Evolutionary conservation across 1,284 basidiomycete genomes (phyloP).

Genomic region (Athelia sp.): DNA sequence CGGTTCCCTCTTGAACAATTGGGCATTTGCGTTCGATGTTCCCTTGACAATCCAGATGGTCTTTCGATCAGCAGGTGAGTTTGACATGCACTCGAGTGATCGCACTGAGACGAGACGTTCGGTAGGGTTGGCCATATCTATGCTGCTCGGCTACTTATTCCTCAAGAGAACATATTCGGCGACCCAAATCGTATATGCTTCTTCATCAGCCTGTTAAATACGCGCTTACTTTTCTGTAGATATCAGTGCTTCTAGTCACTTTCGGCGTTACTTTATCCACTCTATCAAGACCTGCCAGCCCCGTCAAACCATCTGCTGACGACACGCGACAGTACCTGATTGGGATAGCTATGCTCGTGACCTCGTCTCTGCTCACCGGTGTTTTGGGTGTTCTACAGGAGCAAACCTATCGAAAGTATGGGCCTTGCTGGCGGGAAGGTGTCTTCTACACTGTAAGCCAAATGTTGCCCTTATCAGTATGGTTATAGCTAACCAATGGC

Average conservation of each 20-base stretch:
- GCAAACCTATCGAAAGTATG: slow-evolving; percentile 66
- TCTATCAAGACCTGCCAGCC: slow-evolving; percentile 49
- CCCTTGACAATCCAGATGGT: slow-evolving; percentile 85
- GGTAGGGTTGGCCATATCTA: slow-evolving; percentile 61
- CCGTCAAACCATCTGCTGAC: slow-evolving; percentile 20
- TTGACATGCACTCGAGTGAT: neutral
- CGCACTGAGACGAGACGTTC: neutral
- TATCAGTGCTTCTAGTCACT: slow-evolving; percentile 71
- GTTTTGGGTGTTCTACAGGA: slow-evolving; percentile 81
- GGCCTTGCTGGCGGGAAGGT: slow-evolving; percentile 80
- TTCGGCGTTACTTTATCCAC: slow-evolving; percentile 75
- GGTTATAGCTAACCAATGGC: slow-evolving; percentile 1
- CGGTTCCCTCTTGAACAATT: slow-evolving; percentile 79
- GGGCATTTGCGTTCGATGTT: slow-evolving; percentile 77
- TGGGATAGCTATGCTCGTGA: slow-evolving; percentile 69
- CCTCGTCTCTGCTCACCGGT: slow-evolving; percentile 71
- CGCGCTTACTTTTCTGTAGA: slow-evolving; percentile 30
- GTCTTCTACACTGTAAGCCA: slow-evolving; percentile 74
- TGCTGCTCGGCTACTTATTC: slow-evolving; percentile 59
- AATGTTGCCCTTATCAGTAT: neutral
- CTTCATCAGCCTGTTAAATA: neutral
- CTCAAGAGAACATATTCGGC: slow-evolving; percentile 55
- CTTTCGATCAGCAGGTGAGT: slow-evolving; percentile 79
- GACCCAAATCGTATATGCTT: slow-evolving; percentile 54
- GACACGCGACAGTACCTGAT: slow-evolving; percentile 50